Conservation (phyloP, 2,329 filamentous ascomycete species). For the Fusarium austroafricanum region DNA sequence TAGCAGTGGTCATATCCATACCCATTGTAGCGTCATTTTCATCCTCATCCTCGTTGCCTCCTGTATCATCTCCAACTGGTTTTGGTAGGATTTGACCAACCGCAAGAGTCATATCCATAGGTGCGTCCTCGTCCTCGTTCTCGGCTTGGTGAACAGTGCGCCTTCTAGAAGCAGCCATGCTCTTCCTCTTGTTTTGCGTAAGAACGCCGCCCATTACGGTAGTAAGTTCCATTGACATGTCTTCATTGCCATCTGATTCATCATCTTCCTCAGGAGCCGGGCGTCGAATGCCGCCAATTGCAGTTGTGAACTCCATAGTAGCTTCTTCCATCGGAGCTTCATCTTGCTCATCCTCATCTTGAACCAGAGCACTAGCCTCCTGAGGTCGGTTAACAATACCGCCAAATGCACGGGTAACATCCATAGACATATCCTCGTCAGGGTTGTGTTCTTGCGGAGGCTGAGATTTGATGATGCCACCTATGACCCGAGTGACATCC, state of each 20-base stretch:
- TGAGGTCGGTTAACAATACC: slow-evolving; percentile 69
- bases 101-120: slow-evolving; percentile 69
- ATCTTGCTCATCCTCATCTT: slow-evolving; percentile 46
- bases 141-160: slow-evolving; percentile 48
- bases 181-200: slow-evolving; percentile 46
- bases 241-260: slow-evolving; percentile 65
- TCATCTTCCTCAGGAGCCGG: slow-evolving; percentile 49
- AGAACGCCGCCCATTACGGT: slow-evolving; percentile 71
- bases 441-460: slow-evolving; percentile 56
- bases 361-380: slow-evolving; percentile 13
- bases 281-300: slow-evolving; percentile 75
- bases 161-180: slow-evolving; percentile 37
- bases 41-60: slow-evolving; percentile 49
- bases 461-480: slow-evolving; percentile 61
- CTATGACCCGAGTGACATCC: slow-evolving; percentile 85
- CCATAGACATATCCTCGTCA: slow-evolving; percentile 87
- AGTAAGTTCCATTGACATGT: slow-evolving; percentile 84
- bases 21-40: slow-evolving; percentile 54
- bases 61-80: slow-evolving; percentile 50
- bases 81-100: slow-evolving; percentile 65
- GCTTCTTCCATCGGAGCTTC: slow-evolving; percentile 57
- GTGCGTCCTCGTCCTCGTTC: slow-evolving; percentile 48
- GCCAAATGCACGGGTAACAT: slow-evolving; percentile 86
- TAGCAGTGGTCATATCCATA: slow-evolving; percentile 75
- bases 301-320: slow-evolving; percentile 85